Conservation (phyloP, 805 yeast genomes). For the Nakazawaea ishiwadae region DNA sequence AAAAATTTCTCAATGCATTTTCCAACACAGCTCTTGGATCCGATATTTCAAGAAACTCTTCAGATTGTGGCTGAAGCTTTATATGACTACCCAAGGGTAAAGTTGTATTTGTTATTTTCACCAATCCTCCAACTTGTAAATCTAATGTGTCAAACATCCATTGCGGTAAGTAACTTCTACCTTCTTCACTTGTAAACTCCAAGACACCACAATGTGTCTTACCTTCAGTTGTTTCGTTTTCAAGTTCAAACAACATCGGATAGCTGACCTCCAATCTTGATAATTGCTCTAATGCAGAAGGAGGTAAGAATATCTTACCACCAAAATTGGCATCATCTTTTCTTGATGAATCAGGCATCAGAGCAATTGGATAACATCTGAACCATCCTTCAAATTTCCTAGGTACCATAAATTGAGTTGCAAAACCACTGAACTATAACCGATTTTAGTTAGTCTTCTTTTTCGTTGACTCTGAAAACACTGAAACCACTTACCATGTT, state of each 20-base stretch:
- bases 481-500: constrained; percentile 2
- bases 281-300: constrained; percentile 82
- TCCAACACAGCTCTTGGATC: constrained; percentile 97
- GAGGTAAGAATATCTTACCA: constrained; percentile 93
- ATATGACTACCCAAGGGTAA: constrained; percentile 85
- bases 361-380: constrained; percentile 86
- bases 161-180: constrained; percentile 88
- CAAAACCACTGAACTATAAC: constrained; percentile 11
- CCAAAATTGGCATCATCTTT: constrained; percentile 84
- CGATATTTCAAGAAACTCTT: constrained; percentile 85
- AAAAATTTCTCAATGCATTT: constrained; percentile 83
- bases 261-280: constrained; percentile 89
- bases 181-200: constrained; percentile 97
- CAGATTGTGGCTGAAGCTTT: constrained; percentile 92
- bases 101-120: constrained; percentile 72
- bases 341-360: constrained; percentile 76
- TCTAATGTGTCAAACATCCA: constrained; percentile 90
- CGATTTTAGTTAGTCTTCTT: constrained; percentile 1
- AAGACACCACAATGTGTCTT: constrained; percentile 89
- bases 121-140: constrained; percentile 73
- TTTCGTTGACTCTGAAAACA: not conserved
- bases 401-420: constrained; percentile 15
- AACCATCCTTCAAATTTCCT: constrained; percentile 75
- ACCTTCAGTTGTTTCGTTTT: constrained; percentile 52
- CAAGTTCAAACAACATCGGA: constrained; percentile 89